Evolutionary conservation across 2,329 filamentous ascomycete genomes (phyloP), one percentile per base, ranked within the genome.

Genomic region (Phyllosticta capitalensis): DNA sequence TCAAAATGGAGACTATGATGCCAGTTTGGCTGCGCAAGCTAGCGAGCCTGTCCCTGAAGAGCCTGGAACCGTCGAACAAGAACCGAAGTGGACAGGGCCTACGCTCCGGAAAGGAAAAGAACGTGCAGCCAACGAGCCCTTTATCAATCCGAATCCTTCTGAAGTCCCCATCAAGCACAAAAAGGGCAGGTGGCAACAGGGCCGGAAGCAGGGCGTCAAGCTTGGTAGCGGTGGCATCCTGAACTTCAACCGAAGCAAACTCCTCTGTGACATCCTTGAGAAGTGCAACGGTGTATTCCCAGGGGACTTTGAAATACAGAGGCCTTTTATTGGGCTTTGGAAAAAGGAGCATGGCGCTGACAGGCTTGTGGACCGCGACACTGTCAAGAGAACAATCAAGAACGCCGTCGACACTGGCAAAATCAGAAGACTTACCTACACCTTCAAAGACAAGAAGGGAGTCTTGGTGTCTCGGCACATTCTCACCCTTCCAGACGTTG

Each of bases 201-300:
- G 55, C 10, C 62, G 59, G 45, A 66, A 63, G 53, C 58, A 59
- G n/a, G 67, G 67, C 17, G 68, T 69, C 10, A 61, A 58, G 19
- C 59, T 72, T 63, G 55, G 63, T 58, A 73, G 72, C 26, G 79
- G 80, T 10, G 76, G 75, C 2, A 68, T 80, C 48, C 71, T 70
- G 21, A 66, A 76, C 52, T 68, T 77, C 48, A 56, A 60, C 50
- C 75, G 80, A 28, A 75, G 72, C 56, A 76, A 76, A 19, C 79
- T 84, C 28, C 71, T 85, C 3, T 68, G 82, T 66, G 76, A 82
- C 24, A 78, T 85, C 48, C 65, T 85, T 12, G 72, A 80, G 52
- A 74, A 76, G 54, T 79, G 79, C 58, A 75, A 76, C 52, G 83
- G 83, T 7, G 78, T 80, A 2, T 84, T 80, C 57, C 81, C 83